Conservation (phyloP, 2,329 filamentous ascomycete species). For the Paramyrothecium roridum region DNA sequence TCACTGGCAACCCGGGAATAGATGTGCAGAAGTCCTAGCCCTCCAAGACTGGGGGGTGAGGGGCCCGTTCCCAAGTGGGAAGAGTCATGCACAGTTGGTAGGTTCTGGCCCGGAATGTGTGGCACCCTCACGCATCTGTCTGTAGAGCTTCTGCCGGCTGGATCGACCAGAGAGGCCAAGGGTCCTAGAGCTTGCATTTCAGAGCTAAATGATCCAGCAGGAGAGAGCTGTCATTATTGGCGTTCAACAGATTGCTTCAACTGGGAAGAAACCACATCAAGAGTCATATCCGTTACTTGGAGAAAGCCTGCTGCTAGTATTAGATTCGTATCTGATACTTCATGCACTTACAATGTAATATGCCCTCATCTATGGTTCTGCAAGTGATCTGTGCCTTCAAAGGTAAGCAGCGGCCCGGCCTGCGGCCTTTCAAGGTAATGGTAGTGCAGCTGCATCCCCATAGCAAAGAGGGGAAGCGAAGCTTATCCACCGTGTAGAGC, state of each 20-base stretch:
- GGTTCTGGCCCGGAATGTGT: neutral
- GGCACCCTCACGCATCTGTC: neutral
- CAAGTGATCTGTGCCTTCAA: neutral
- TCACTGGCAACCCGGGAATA: slow-evolving; percentile 23
- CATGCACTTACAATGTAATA: too few relatives aligned
- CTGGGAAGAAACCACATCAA: neutral
- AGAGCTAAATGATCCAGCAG: neutral
- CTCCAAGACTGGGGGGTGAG: slow-evolving; percentile 6
- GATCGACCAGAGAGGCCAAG: neutral
- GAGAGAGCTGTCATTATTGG: neutral
- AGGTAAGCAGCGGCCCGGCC: neutral
- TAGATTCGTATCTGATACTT: too few relatives aligned
- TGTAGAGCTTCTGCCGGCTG: neutral
- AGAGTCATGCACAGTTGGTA: slow-evolving; percentile 21
- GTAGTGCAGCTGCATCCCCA: neutral
- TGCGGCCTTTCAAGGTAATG: neutral
- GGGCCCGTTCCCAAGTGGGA: slow-evolving; percentile 19
- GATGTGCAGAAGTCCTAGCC: slow-evolving; percentile 22
- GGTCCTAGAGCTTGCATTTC: neutral
- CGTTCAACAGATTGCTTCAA: neutral
- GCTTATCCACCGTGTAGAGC: neutral
- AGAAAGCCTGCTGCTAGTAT: too few relatives aligned
- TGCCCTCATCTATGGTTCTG: neutral
- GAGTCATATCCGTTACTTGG: too few relatives aligned
- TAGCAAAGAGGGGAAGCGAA: neutral